Conservation (phyloP, 192 early-diverging fungal genomes). For the Backusella mclennaniae region DNA sequence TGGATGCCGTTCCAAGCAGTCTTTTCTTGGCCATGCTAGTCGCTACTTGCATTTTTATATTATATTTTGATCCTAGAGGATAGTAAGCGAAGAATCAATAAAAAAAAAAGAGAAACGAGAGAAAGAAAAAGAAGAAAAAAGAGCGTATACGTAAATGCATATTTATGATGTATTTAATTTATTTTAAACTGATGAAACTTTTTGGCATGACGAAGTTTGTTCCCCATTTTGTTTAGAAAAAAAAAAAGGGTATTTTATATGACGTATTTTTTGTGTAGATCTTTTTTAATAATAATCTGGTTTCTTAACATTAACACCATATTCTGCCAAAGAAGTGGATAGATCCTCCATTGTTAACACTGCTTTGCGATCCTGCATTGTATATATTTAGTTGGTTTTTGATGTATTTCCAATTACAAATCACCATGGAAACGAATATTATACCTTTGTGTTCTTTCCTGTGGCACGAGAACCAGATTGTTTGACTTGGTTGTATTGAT, state of each 20-base stretch:
- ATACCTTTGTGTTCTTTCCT: slow-evolving; percentile 24
- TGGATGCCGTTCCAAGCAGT: neutral
- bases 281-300: slow-evolving; percentile 84
- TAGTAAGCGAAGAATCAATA: neutral
- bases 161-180: neutral
- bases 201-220: slow-evolving; percentile 7
- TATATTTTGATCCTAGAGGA: neutral
- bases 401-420: neutral
- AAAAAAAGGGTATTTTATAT: neutral
- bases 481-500: slow-evolving; percentile 76
- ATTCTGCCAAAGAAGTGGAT: slow-evolving; percentile 82
- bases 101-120: neutral
- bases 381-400: neutral
- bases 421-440: neutral
- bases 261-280: neutral
- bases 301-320: slow-evolving; percentile 94
- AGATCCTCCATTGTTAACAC: slow-evolving; percentile 94
- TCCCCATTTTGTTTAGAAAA: neutral
- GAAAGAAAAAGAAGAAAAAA: slow-evolving; percentile 3
- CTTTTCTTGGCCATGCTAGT: slow-evolving; percentile 2
- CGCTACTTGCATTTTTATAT: slow-evolving; percentile 11
- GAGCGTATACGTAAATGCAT: neutral
- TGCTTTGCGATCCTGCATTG: slow-evolving; percentile 72
- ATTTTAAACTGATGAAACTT: slow-evolving; percentile 1
- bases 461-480: slow-evolving; percentile 55